phyloP scores from a whole-genome alignment of 225 moss, liverwort and hornwort species.

The Bryum argenteum region DNA sequence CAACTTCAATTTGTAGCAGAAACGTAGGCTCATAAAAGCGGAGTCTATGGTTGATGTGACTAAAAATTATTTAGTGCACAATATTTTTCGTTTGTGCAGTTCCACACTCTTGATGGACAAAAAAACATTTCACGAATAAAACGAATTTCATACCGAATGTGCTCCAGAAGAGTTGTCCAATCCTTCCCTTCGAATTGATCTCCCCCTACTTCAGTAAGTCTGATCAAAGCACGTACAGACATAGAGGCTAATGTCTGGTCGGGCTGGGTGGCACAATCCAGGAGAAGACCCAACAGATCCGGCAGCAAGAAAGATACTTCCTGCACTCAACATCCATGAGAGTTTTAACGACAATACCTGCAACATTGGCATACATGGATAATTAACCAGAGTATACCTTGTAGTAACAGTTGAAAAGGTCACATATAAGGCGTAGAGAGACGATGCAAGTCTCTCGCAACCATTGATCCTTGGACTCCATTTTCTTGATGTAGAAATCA shows the following conservation, averaged over 20 bases:
- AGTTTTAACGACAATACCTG: conserved; percentile 13
- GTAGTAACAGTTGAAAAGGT: conserved; percentile 82
- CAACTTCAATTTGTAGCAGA: conserved; percentile 12
- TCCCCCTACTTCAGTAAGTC: conserved; percentile 86
- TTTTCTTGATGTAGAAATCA: conserved; percentile 59
- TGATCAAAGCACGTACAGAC: conserved; percentile 79
- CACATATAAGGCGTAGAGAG: conserved; percentile 83
- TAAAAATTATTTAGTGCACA: not conserved
- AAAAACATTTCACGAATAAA: not conserved
- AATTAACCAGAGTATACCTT: conserved; percentile 46
- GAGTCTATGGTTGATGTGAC: not conserved
- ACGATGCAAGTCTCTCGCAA: conserved; percentile 86
- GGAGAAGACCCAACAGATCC: conserved; percentile 72
- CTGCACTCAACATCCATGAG: conserved; percentile 46
- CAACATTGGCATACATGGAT: not conserved
- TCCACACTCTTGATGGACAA: not conserved
- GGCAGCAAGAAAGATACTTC: conserved; percentile 86
- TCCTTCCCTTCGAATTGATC: conserved; percentile 80
- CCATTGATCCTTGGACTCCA: conserved; percentile 72
- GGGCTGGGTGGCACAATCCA: conserved; percentile 80
- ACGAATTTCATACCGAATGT: conserved; percentile 61
- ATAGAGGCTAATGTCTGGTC: conserved; percentile 87
- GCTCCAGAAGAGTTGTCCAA: conserved; percentile 84
- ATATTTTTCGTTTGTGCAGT: not conserved
- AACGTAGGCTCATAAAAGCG: not conserved